Evolutionary conservation across 2,329 filamentous ascomycete genomes (phyloP), one percentile per base, ranked within the genome.

Genomic region (Trichoderma simmonsii): DNA sequence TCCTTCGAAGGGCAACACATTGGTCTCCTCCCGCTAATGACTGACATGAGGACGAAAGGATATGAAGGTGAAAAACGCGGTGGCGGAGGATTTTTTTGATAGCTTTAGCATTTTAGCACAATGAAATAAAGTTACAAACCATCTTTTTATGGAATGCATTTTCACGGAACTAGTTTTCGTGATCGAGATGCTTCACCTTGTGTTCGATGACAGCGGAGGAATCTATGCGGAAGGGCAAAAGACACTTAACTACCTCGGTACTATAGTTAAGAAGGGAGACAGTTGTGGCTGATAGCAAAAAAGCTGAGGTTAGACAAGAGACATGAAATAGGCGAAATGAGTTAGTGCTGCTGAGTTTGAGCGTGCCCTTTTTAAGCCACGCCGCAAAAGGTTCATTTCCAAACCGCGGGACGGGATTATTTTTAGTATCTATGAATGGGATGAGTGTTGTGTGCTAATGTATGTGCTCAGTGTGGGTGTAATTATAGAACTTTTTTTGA

Each of bases 291-390:
- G n/a, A 32, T 39, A 9, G 59, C 30, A 9, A n/a, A 36, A 43
- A 68, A 59, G 34, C 62, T 65, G 62, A 65, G 43, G 62, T 65
- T 43, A 68, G 65, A 68, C 56, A 59, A 59, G 48, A 56, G n/a
- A 56, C n/a, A 21, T 12, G 6, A 15, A 15, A 43, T 60, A 59
- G 21, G 56, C 54, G 65, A 68, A 24, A 67, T 67, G 34, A 66
- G 4, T 56, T 36, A n/a, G 48, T 51, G 26, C 26, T 4, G 14
- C 15, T 39, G 34, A 36, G 12, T 43, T 43, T 39, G 18, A 6
- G 36, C 15, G 39, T 64, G 39, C 26, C 26, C 24, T 32, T 36
- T 65, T n/a, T 2, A 32, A 65, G 63, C 63, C 30, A 66, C 48
- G 63, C 63, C 39, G 43, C 14, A 7, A 9, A 14, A 15, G 62